Conservation (phyloP, 257 asterid species). For the Capsicum chinense region DNA sequence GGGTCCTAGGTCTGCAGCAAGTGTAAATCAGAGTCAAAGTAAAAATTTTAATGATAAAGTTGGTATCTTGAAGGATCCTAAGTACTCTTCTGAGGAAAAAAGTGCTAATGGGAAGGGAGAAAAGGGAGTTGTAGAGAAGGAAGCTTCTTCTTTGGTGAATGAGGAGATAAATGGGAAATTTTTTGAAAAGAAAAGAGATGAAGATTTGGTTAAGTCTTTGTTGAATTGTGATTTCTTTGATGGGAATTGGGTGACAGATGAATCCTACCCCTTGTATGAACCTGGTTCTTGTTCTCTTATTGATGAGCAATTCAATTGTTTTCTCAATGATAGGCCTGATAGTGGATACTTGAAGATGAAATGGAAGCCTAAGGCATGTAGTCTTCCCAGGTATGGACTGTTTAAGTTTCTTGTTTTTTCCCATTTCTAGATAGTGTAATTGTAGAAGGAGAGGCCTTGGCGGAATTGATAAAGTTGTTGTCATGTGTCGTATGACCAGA, state of each 20-base stretch:
- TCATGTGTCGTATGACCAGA: too few species aligned
- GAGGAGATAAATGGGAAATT: constrained; percentile 41
- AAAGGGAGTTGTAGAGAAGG: constrained; percentile 47
- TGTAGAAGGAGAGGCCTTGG: too few species aligned
- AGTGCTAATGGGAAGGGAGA: constrained; percentile 40
- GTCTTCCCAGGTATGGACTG: constrained; percentile 66
- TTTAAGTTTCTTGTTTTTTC: neutral
- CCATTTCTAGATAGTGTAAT: constrained; percentile 12
- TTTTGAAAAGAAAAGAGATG: constrained; percentile 38
- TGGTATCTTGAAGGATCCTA: constrained; percentile 23
- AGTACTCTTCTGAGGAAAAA: constrained; percentile 29
- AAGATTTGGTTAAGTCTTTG: constrained; percentile 60
- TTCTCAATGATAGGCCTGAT: constrained; percentile 82
- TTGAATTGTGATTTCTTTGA: constrained; percentile 73
- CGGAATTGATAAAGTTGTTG: too few species aligned
- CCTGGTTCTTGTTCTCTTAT: constrained; percentile 92
- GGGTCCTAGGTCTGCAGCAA: constrained; percentile 38
- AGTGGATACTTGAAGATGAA: constrained; percentile 55
- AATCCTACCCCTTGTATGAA: constrained; percentile 76
- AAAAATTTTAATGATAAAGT: too few species aligned
- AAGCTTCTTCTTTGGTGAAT: constrained; percentile 51
- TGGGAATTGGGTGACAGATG: constrained; percentile 90
- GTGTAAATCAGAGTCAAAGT: constrained; percentile 24
- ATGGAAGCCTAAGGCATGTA: constrained; percentile 92
- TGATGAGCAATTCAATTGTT: constrained; percentile 93